phyloP scores from a whole-genome alignment of 2,329 filamentous ascomycete species.

The Neophaeococcomyces aloes region DNA sequence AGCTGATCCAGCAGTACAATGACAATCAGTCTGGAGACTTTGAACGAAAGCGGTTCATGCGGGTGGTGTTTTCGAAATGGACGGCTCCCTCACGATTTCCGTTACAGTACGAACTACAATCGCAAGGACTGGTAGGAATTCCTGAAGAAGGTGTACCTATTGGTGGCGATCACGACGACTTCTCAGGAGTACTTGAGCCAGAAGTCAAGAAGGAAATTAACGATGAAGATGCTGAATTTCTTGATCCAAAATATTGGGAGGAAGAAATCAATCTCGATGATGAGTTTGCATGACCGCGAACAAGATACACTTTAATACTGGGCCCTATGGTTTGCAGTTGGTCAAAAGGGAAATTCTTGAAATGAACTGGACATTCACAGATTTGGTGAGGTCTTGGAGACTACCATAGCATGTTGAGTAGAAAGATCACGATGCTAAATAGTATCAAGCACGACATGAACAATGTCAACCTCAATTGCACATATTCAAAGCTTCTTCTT shows the following conservation, averaged over 20 bases:
- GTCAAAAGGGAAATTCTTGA: no score
- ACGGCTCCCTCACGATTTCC: slow-evolving; percentile 25
- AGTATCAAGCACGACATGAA: no score
- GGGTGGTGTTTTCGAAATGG: slow-evolving; percentile 83
- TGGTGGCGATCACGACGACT: slow-evolving; percentile 13
- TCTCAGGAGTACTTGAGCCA: neutral
- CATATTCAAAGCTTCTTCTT: no score
- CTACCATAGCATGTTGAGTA: no score
- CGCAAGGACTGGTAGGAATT: slow-evolving; percentile 15
- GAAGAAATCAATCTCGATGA: neutral
- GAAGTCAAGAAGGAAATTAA: neutral
- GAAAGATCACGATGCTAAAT: no score
- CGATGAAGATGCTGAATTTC: neutral
- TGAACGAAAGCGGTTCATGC: slow-evolving; percentile 61
- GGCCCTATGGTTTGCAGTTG: no score
- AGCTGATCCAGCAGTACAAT: slow-evolving; percentile 45
- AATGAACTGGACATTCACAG: no score
- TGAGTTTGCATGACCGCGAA: neutral
- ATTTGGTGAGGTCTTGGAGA: no score
- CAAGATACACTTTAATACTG: no score
- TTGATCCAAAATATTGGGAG: slow-evolving; percentile 7
- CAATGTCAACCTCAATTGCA: no score
- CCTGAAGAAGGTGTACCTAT: neutral
- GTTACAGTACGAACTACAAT: slow-evolving; percentile 15
- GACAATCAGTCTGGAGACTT: slow-evolving; percentile 21